These are phyloP conservation scores for Syncephalastrum racemosum DNA, from an alignment of 371 early-diverging fungal species.

Conservation along the genomic window DNA sequence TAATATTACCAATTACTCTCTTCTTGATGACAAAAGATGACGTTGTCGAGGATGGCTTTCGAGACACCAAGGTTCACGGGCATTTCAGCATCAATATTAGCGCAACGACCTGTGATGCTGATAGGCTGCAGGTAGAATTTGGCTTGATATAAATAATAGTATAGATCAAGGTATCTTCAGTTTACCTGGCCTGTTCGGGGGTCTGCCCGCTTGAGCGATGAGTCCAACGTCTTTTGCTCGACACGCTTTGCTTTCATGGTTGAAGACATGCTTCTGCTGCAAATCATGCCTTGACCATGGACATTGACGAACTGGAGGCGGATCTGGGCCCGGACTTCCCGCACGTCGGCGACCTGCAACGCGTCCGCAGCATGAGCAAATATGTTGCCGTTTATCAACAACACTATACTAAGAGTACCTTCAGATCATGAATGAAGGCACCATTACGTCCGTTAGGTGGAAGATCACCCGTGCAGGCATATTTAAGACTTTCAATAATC, in stretches of 20 bases:
- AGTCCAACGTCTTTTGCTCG: conserved; percentile 89
- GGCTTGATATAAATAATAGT: not conserved
- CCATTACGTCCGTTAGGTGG: conserved; percentile 95
- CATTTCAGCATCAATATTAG: conserved; percentile 89
- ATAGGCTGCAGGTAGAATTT: conserved; percentile 36
- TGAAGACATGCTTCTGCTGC: conserved; percentile 79
- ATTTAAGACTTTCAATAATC: conserved; percentile 98
- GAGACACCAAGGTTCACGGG: conserved; percentile 89
- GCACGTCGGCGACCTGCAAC: conserved; percentile 72
- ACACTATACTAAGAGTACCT: no score
- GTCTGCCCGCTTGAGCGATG: conserved; percentile 64
- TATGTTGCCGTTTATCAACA: not conserved
- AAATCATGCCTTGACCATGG: conserved; percentile 72
- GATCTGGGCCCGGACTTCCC: conserved; percentile 95
- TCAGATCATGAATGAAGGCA: conserved; percentile 98
- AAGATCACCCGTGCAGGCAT: conserved; percentile 94
- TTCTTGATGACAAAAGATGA: conserved; percentile 99
- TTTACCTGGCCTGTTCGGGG: conserved; percentile 61
- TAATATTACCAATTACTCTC: conserved; percentile 89
- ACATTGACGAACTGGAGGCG: conserved; percentile 86
- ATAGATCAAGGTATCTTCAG: not conserved
- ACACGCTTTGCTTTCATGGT: conserved; percentile 67
- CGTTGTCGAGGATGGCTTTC: conserved; percentile 95
- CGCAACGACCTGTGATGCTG: conserved; percentile 79
- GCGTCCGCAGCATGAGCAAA: not conserved